Evolutionary conservation across 306 rosid species (phyloP), one percentile per base, ranked within the genome.

Genomic region (Acmispon strigosus): DNA sequence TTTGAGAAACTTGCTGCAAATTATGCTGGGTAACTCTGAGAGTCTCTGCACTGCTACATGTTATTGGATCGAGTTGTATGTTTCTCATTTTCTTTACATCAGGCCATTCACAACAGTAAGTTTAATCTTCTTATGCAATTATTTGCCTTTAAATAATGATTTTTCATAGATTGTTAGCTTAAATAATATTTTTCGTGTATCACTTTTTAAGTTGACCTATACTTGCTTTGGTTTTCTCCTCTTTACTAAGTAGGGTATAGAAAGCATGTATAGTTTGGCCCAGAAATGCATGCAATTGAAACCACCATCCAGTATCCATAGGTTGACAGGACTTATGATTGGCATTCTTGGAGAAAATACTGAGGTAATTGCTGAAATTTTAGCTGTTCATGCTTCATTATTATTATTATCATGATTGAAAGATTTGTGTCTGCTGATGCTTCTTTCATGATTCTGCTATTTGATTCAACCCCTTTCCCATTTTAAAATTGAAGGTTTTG

Each of bases 321-420:
- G 76, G 66, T 82, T 93, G 90, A 52, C 86, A 61, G 85, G 67
- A 66, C 91, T 93, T 63, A 42, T 93, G 82, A 75, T 85, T 76
- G 97, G 88, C 73, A 87, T 93, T 85, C 87, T 93, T 58, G 94
- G 70, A 75, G 98, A 93, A 80, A 93, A 87, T 77, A 90, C 90
- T 0, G 98, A 93, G 97, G 98, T 90, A 74, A 53, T 22, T 63
- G 62, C 58, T 50, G 36, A 16, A 42, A 67, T 22, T 27, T 67
- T 50, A 66, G 6, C 9, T 66, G 9, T 50, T 11, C 29, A n/a
- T 57, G 14, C 50, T 43, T 24, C 27, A 55, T 67, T 43, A 7
- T 51, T 43, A 7, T 51, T 64, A 44, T 32, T 49, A 47, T 36
- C 14, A 24, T 39, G 11, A 65, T n/a, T 34, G 7, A 22, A 42